Evolutionary conservation across 306 rosid genomes (phyloP).

Genomic region (Elaeagnus macrophylla): DNA sequence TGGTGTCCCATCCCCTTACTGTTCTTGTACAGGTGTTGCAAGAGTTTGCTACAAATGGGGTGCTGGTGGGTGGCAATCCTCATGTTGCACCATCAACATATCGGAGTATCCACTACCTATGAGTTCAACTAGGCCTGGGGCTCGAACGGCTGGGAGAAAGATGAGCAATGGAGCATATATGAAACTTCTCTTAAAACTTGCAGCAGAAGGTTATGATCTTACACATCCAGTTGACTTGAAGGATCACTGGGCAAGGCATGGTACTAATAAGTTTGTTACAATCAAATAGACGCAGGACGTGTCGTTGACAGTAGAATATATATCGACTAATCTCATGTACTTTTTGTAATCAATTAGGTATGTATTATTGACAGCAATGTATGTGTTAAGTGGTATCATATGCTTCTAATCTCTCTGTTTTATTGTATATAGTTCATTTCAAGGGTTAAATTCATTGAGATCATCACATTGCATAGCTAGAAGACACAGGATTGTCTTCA

Average conservation of each 20-base stretch:
- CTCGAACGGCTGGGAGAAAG: slow-evolving; percentile 20
- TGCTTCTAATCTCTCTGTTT: no score
- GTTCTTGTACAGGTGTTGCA: slow-evolving; percentile 17
- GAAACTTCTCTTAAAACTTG: slow-evolving; percentile 17
- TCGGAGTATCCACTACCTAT: slow-evolving; percentile 19
- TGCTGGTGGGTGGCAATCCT: slow-evolving; percentile 23
- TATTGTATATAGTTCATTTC: no score
- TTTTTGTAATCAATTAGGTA: no score
- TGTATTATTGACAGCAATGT: no score
- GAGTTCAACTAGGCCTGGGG: slow-evolving; percentile 16
- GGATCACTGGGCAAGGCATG: slow-evolving; percentile 22
- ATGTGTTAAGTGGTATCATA: neutral
- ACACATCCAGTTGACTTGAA: slow-evolving; percentile 20
- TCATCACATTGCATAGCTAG: no score
- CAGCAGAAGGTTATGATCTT: slow-evolving; percentile 17
- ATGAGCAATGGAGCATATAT: slow-evolving; percentile 22
- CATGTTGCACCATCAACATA: slow-evolving; percentile 16
- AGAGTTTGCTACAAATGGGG: slow-evolving; percentile 23
- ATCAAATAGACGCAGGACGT: neutral
- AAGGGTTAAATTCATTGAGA: no score
- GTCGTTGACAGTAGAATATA: no score
- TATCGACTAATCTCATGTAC: no score
- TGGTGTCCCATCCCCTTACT: slow-evolving; percentile 16
- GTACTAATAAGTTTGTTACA: slow-evolving; percentile 20
- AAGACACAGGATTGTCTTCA: no score